Percentiles rank a stretch among this genome's conserved stretches.
Conservation (phyloP, 2,329 filamentous ascomycete species). For the Cordyceps cicadae region DNA sequence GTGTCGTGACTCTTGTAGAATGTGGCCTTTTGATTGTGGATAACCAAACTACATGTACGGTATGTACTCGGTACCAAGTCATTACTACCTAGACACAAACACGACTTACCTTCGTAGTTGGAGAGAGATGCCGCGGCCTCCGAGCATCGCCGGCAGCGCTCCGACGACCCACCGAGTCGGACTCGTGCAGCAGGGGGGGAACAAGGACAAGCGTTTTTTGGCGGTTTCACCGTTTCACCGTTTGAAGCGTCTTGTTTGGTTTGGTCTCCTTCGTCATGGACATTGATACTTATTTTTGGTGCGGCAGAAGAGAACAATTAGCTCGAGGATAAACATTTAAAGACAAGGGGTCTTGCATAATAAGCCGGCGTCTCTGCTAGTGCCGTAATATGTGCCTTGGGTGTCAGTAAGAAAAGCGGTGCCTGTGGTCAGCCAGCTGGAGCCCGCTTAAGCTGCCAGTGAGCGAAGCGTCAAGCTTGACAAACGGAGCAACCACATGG, state of each 20-base stretch:
- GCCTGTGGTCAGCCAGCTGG: constrained; percentile 7
- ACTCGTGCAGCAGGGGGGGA: not conserved
- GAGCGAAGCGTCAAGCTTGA: not conserved
- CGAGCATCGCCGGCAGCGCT: constrained; percentile 6
- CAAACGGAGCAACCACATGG: too few relatives aligned
- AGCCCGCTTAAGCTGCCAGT: not conserved
- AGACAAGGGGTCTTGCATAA: constrained; percentile 6
- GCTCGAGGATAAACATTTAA: not conserved
- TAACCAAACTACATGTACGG: too few relatives aligned
- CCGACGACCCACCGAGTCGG: not conserved
- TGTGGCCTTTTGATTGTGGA: not conserved
- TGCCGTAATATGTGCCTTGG: constrained; percentile 9
- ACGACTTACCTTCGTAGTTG: too few relatives aligned
- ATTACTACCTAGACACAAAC: too few relatives aligned
- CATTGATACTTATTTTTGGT: too few relatives aligned
- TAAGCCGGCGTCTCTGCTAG: not conserved
- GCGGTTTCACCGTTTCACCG: not conserved
- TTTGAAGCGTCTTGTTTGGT: not conserved
- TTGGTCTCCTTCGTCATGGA: not conserved
- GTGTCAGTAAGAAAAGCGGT: constrained; percentile 11
- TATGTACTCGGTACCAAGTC: too few relatives aligned
- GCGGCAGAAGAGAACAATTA: not conserved
- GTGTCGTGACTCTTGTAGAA: not conserved
- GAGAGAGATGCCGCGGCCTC: not conserved
- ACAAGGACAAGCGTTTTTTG: not conserved